phyloP scores from a whole-genome alignment of 495 filamentous ascomycete species.

The Aspergillus hancockii region DNA sequence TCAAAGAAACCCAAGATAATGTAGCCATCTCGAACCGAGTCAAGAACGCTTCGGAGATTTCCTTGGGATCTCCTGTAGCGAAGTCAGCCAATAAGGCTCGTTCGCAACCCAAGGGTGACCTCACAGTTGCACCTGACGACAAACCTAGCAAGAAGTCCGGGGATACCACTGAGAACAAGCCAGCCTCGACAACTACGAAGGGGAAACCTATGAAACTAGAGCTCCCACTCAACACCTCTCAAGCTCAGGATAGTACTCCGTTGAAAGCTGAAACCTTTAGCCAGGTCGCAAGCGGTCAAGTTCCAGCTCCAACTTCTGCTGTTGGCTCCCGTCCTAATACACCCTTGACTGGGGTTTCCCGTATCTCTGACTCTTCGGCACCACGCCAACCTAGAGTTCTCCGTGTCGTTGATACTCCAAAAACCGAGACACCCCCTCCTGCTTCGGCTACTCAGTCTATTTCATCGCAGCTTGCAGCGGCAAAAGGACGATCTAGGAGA shows the following conservation, averaged over 20 bases:
- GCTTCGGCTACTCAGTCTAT: slow-evolving; percentile 40
- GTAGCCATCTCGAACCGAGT: slow-evolving; percentile 23
- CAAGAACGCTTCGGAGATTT: slow-evolving; percentile 43
- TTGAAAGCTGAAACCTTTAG: slow-evolving; percentile 26
- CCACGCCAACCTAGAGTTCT: slow-evolving; percentile 56
- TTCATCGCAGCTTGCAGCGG: slow-evolving; percentile 37
- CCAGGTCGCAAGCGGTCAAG: slow-evolving; percentile 19
- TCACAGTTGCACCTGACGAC: slow-evolving; percentile 23
- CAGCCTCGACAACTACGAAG: slow-evolving; percentile 19
- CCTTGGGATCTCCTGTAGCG: slow-evolving; percentile 44
- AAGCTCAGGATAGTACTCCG: slow-evolving; percentile 19
- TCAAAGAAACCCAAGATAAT: slow-evolving; percentile 21
- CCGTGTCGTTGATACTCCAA: slow-evolving; percentile 71
- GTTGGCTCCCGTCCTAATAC: slow-evolving; percentile 40
- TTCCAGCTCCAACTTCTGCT: slow-evolving; percentile 24
- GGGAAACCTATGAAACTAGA: slow-evolving; percentile 37
- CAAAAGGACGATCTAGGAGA: slow-evolving; percentile 54
- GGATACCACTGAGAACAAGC: slow-evolving; percentile 15
- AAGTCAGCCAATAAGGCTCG: slow-evolving; percentile 39
- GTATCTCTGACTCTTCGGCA: slow-evolving; percentile 49
- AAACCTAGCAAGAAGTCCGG: slow-evolving; percentile 20
- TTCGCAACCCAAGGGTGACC: slow-evolving; percentile 25
- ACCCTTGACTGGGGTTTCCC: slow-evolving; percentile 42
- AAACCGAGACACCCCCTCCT: slow-evolving; percentile 58
- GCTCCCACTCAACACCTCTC: slow-evolving; percentile 25